These are phyloP conservation scores for Medicago lupulina DNA, from an alignment of 306 rosid species.

Conservation along the genomic window DNA sequence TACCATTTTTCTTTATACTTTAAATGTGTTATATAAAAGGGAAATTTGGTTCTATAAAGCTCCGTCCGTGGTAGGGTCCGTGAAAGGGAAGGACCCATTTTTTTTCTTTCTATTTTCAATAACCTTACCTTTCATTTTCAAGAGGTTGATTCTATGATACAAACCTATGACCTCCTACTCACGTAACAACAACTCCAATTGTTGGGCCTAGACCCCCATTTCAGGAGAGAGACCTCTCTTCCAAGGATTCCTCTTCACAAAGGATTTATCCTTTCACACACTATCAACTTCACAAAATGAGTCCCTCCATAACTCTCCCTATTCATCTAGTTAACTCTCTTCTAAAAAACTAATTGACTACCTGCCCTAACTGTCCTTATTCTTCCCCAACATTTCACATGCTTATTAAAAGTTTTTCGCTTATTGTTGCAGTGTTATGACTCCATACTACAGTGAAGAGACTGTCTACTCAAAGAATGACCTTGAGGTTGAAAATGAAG, in stretches of 20 bases:
- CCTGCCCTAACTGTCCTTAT: constrained; percentile 5
- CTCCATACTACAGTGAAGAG: constrained; percentile 99
- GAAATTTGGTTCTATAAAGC: constrained; percentile 11
- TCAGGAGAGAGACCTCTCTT: constrained; percentile 8
- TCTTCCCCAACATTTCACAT: constrained; percentile 22
- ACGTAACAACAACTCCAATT: not conserved
- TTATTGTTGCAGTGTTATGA: constrained; percentile 71
- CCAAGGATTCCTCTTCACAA: constrained; percentile 7
- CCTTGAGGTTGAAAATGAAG: constrained; percentile 97
- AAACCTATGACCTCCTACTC: constrained; percentile 21
- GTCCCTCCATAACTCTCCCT: constrained; percentile 2
- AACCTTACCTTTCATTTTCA: constrained; percentile 2
- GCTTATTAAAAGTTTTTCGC: constrained; percentile 35
- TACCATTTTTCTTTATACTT: not conserved
- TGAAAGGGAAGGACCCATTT: not conserved
- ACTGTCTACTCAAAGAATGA: constrained; percentile 90
- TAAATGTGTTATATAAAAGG: constrained; percentile 19
- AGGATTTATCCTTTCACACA: constrained; percentile 1
- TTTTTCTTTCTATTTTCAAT: not conserved
- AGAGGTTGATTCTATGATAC: constrained; percentile 2
- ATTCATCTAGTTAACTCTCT: constrained; percentile 16
- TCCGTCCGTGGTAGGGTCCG: constrained; percentile 16
- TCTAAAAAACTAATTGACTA: not conserved
- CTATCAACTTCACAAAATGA: constrained; percentile 3
- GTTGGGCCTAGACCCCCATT: constrained; percentile 9